Evolutionary conservation across 345 rosid species (phyloP), one percentile per base, ranked within the genome.

Genomic region (Populus pruinosa): DNA sequence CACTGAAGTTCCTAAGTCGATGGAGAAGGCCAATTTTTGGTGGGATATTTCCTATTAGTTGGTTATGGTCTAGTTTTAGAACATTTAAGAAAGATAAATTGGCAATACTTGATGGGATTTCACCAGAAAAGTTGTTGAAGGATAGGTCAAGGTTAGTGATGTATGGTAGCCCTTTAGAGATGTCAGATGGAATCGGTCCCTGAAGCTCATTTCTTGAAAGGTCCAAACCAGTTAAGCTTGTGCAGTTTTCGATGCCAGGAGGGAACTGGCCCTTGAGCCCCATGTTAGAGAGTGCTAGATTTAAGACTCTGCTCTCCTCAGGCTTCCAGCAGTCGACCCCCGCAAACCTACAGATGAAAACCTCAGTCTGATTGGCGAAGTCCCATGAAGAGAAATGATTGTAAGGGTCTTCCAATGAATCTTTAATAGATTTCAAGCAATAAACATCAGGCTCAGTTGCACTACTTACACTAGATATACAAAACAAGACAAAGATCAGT

Each of bases 211-310:
- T 83, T 12, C 18, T 41, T 0, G 83, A 79, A 41, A 79, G 78
- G 31, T 80, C 70, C n/a, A 82, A 31, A 7, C 67, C 76, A 0
- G 73, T 74, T 49, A 78, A 31, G 62, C 72, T 69, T 17, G 78
- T 76, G 68, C 87, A 82, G 17, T 74, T 65, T 6, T 13, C 36
- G 9, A 87, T 7, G 1, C 86, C 77, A 0, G 1, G 43, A 14
- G 87, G 89, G 53, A 86, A 80, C 76, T 69, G 66, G 13, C 84
- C 87, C 55, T 73, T 59, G 1, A 86, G 77, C 18, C 79, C 78
- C 72, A 47, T 77, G 64, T 61, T 72, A 29, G 50, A 0, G 56
- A 87, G 80, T 1, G 25, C 5, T 14, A 79, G 59, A 41, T 23
- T 68, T 5, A 83, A 5, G 20, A 85, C 86, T 44, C 0, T 64